Evolutionary conservation across 140 eudicot species (phyloP).

Genomic region (Cichorium intybus): DNA sequence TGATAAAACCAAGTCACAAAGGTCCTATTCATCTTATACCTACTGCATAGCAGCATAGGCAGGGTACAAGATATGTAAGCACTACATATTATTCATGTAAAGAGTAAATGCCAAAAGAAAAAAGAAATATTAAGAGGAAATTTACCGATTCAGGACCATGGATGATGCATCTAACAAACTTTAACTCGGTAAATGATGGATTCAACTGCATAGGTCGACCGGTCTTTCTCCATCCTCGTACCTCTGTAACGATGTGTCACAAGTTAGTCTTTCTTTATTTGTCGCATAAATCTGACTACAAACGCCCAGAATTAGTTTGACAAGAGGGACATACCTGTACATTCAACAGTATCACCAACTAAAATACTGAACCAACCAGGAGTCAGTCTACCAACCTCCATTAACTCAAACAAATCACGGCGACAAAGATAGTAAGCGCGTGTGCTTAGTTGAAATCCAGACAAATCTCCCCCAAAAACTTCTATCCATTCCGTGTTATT

Average conservation of each 20-base stretch:
- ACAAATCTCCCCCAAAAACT: not conserved
- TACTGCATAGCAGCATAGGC: too few relatives aligned
- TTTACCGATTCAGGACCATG: constrained; percentile 21
- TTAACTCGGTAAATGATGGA: constrained; percentile 16
- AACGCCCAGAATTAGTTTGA: not conserved
- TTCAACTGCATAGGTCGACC: constrained; percentile 2
- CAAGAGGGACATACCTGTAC: constrained; percentile 23
- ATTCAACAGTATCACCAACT: constrained; percentile 23
- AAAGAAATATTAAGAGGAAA: too few relatives aligned
- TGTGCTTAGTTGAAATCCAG: constrained; percentile 9
- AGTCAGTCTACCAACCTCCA: constrained; percentile 13
- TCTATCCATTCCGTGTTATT: not conserved
- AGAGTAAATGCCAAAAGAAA: too few relatives aligned
- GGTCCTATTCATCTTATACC: too few relatives aligned
- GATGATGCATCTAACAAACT: constrained; percentile 7
- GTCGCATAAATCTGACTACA: not conserved
- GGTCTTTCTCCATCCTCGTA: constrained; percentile 26
- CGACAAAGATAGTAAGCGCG: constrained; percentile 24
- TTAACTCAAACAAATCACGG: constrained; percentile 9
- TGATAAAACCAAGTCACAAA: too few relatives aligned
- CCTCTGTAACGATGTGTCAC: constrained; percentile 1
- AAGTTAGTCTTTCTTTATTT: not conserved
- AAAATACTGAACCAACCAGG: constrained; percentile 11
- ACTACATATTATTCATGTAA: not conserved
- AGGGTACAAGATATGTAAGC: too few relatives aligned